Percentiles rank a stretch among this genome's conserved stretches.
phyloP scores from a whole-genome alignment of 1,139 yeast genomes.

The Saccharomyces hybrid region DNA sequence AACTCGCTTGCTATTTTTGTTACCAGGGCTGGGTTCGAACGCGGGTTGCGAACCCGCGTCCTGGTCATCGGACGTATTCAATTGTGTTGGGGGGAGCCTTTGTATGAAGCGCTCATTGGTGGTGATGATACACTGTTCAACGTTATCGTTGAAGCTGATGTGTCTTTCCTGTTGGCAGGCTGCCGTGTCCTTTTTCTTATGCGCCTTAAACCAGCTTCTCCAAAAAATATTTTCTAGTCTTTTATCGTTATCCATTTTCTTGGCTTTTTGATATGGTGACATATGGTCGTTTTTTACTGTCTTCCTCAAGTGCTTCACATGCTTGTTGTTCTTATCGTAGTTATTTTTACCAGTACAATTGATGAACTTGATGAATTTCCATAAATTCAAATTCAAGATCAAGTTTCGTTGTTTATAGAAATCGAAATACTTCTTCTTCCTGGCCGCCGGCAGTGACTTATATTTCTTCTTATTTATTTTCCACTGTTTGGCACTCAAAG shows the following conservation, averaged over 20 bases:
- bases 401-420: constrained; percentile 6
- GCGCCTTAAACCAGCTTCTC: constrained; percentile 9
- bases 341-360: neutral
- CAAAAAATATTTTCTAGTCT: constrained; percentile 12
- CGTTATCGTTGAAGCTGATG: neutral
- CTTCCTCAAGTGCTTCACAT: neutral
- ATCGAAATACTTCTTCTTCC: constrained; percentile 8
- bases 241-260: neutral
- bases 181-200: neutral
- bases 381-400: constrained; percentile 8
- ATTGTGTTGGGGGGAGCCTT: neutral
- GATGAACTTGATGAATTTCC: constrained; percentile 9
- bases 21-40: neutral
- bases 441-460: neutral
- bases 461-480: neutral
- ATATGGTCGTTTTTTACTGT: neutral
- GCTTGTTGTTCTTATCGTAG: constrained; percentile 1
- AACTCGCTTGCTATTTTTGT: neutral
- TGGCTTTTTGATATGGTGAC: neutral
- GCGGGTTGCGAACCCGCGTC: neutral
- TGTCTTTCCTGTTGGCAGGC: neutral
- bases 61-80: neutral
- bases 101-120: neutral
- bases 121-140: neutral
- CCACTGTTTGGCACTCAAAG: neutral